Conservation (phyloP, 1,284 basidiomycete genomes). For the Cutaneotrichosporon sp. region DNA sequence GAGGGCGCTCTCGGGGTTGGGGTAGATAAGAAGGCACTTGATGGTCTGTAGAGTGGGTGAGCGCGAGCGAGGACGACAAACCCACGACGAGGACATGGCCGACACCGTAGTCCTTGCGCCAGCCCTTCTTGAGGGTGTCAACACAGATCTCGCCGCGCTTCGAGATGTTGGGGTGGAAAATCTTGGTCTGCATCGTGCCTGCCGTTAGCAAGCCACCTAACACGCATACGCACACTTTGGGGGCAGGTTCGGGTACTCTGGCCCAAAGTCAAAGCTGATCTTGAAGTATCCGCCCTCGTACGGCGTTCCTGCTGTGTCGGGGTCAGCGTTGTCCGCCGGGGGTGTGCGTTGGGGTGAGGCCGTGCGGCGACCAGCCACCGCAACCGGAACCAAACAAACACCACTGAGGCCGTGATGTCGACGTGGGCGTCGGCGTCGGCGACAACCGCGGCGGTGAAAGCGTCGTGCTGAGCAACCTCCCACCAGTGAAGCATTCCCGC, state of each 20-base stretch:
- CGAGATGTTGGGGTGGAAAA: constrained; percentile 95
- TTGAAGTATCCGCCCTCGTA: constrained; percentile 87
- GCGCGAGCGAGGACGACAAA: background rate
- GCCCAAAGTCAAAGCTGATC: constrained; percentile 73
- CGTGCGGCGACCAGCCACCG: background rate
- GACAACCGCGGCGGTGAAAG: no score
- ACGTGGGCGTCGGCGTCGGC: no score
- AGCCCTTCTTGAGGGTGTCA: constrained; percentile 94
- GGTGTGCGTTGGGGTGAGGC: background rate
- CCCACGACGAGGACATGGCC: constrained; percentile 71
- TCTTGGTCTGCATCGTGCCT: constrained; percentile 87
- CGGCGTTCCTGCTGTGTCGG: constrained; percentile 68
- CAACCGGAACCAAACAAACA: background rate
- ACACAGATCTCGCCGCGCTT: constrained; percentile 89
- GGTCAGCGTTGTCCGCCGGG: background rate
- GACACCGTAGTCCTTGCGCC: constrained; percentile 87
- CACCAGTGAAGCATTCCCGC: no score
- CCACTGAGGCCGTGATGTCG: no score
- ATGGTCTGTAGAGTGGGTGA: constrained; percentile 59
- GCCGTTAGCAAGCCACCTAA: constrained; percentile 1
- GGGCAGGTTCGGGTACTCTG: constrained; percentile 83
- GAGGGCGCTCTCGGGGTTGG: constrained; percentile 90
- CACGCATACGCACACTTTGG: constrained; percentile 68
- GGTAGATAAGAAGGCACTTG: constrained; percentile 90
- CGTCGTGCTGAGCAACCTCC: no score